Evolutionary conservation across 495 filamentous ascomycete genomes (phyloP).

Genomic region (Letharia columbiana): DNA sequence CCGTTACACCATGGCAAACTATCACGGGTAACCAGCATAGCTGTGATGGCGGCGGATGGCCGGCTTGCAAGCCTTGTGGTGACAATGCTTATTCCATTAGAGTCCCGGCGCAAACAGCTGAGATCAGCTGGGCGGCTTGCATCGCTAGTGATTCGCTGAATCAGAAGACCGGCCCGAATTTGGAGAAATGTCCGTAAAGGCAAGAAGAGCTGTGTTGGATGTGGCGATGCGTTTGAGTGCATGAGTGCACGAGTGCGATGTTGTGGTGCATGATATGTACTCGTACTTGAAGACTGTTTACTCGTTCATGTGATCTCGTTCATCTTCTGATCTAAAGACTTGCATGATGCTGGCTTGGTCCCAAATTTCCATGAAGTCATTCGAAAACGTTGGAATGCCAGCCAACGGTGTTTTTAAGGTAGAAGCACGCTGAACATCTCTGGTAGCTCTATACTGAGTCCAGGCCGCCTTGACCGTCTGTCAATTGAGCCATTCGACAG

Average conservation of each 20-base stretch:
- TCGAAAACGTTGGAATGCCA: too few species aligned
- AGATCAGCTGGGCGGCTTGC: conserved; percentile 6
- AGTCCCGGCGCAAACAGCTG: neutral
- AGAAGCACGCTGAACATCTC: too few species aligned
- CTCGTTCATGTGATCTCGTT: neutral
- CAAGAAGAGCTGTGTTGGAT: too few species aligned
- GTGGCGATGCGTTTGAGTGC: neutral
- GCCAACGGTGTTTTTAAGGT: too few species aligned
- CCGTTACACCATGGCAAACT: conserved; percentile 1
- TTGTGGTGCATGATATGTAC: neutral
- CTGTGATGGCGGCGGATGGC: neutral
- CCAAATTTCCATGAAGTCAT: too few species aligned
- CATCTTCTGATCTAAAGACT: neutral
- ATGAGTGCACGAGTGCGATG: neutral
- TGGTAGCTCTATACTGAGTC: too few species aligned
- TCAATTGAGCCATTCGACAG: too few species aligned
- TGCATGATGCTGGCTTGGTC: too few species aligned
- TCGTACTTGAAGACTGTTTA: neutral
- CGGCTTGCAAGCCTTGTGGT: neutral
- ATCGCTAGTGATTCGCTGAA: conserved; percentile 5
- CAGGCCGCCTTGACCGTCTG: too few species aligned
- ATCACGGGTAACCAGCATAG: neutral
- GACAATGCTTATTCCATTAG: neutral
- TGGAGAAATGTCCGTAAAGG: conserved; percentile 1
- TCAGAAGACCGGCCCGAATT: neutral